Evolutionary conservation across 2,329 filamentous ascomycete species (phyloP), one percentile per base, ranked within the genome.

Genomic region (Shiraia sp.): DNA sequence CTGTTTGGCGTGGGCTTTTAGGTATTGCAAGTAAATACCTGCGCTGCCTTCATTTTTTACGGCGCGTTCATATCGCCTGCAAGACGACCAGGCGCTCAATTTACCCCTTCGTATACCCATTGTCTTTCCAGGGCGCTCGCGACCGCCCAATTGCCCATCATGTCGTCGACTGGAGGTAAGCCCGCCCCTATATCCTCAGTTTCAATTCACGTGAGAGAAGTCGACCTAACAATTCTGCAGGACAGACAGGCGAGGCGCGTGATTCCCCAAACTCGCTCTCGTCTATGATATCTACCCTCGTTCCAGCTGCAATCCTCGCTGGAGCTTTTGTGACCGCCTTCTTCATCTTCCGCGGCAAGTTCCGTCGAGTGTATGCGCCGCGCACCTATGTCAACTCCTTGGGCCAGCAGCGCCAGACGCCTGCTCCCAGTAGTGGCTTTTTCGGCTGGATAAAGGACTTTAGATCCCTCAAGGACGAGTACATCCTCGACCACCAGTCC

Each of bases 391-490:
- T 77, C 24, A 61, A 72, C 39, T 73, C 68, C 35, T 49, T 77
- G 38, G 67, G 68, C 23, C 48, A 63, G 16, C 55, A 69, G 53
- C 71, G 79, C 47, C 70, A 71, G 51, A 79, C 72, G 33, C 78
- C 78, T 14, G 66, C 75, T 4, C 68, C 60, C 13, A 64, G 65
- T 16, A 42, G 40, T 10, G 74, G 77, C 29, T 67, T 78, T 43
- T 63, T 81, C 34, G 77, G 78, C 50, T 83, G 80, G 79, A 72
- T 82, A 36, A 67, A 63, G 6, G 70, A 74, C 40, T 75, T 75
- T 49, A 61, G 66, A 16, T 57, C 51, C 54, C 71, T 76, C 31
- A 59, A 68, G 22, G 74, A 76, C 53, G 61, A 61, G 25, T 74
- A 73, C 45, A 68, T 77, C 15, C 66, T 78, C 32, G 70, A 74